Base-by-base conservation (phyloP, 2,329 filamentous ascomycete species). In the Aureobasidium subglaciale region DNA sequence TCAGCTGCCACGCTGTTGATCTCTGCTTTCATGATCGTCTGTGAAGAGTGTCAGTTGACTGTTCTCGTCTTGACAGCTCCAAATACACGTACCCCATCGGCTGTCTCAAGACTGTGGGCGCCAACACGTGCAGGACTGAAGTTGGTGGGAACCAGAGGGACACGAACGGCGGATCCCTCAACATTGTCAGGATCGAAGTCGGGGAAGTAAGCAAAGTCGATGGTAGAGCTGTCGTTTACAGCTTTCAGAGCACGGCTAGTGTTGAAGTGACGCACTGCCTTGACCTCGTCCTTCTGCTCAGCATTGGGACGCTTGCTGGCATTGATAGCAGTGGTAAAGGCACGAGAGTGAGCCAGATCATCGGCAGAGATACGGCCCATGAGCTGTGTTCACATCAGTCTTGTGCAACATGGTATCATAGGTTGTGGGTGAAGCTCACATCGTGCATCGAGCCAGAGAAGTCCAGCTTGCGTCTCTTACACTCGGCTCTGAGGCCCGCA, bases 191-290 rank as follows among this genome's bases (percentile, higher is more conserved):
- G 68, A 49, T 76, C 71, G 61, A 76, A 72, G 55, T 73, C 72
- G 32, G 82, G 82, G 61, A 85, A 73, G 71, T 78, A 84, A 62
- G 77, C 77, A 64, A 85, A 84, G 71, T 85, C 82, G 58, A 85
- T 80, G 38, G 81, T 82, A 37, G 80, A 83, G 58, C 69, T 71
- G 70, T 85, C 82, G 54, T 78, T 75, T 59, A 79, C 73, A 25
- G 78, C 70, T 66, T 83, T 83, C 53, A 76, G 70, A 58, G 75
- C 68, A 59, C 79, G 78, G 59, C 77, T 81, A 59, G 81, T 83
- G 71, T 85, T 85, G 76, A 85, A 84, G 64, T 78, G 75, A 56
- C 81, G 78, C 68, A 70, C 61, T 52, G 68, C 61, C 56, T 63
- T 65, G 52, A 60, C 42, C 25, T 56, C 54, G 34, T 56, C 54